A percentile compares a stretch with the other conserved stretches of the same genome.
Conservation (phyloP, 2,329 filamentous ascomycete species). For the Xylariaceae sp. region DNA sequence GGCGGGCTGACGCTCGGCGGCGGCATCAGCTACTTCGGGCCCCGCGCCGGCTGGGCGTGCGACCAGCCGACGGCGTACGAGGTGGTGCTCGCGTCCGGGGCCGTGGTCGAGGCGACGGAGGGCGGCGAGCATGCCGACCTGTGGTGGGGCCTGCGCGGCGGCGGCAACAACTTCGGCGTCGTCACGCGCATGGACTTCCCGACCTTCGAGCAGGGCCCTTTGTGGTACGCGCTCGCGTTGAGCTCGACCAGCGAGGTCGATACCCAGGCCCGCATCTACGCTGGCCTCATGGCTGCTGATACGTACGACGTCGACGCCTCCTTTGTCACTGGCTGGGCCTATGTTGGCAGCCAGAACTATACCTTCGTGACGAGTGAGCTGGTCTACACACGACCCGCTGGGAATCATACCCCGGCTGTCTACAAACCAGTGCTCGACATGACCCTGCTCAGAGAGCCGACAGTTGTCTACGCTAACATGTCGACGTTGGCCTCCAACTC, state of each 20-base stretch:
- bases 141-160: constrained; percentile 11
- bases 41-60: constrained; percentile 36
- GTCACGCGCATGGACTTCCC: constrained; percentile 7
- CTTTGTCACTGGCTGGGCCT: constrained; percentile 7
- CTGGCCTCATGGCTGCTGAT: constrained; percentile 5
- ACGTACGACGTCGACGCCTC: constrained; percentile 10
- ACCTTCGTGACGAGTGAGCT: constrained; percentile 7
- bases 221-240: constrained; percentile 7
- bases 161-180: constrained; percentile 14
- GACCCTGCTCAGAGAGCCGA: constrained; percentile 1
- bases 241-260: constrained; percentile 5
- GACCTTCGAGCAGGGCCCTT: constrained; percentile 4
- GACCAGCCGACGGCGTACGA: constrained; percentile 38
- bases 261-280: constrained; percentile 5
- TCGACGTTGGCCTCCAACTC: too few relatives aligned
- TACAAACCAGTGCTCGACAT: constrained; percentile 8
- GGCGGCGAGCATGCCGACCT: constrained; percentile 9
- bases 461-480: background rate
- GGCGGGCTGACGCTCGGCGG: constrained; percentile 38
- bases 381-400: constrained; percentile 6
- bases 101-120: constrained; percentile 25
- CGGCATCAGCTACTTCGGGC: constrained; percentile 41
- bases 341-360: constrained; percentile 1
- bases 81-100: constrained; percentile 39
- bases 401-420: constrained; percentile 2